A percentile compares a stretch with the other conserved stretches of the same genome.
Evolutionary conservation across 495 filamentous ascomycete genomes (phyloP).

Genomic region (Penicillium riverlandense): DNA sequence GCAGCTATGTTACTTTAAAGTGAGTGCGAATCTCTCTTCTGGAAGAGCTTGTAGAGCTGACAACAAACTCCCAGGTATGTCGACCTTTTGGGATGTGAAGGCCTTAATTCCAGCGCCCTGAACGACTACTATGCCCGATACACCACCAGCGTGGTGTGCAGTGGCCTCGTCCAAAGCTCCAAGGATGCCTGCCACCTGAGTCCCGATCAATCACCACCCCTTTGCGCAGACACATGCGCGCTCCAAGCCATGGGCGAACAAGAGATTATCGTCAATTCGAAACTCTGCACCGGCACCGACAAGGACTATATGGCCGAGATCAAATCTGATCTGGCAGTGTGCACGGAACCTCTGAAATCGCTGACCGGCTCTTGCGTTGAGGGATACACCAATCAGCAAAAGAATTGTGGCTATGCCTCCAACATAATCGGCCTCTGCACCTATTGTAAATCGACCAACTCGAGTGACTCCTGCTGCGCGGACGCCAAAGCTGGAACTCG

Average conservation of each 20-base stretch:
- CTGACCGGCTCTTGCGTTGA: constrained; percentile 68
- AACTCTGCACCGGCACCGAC: constrained; percentile 60
- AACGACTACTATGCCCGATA: constrained; percentile 86
- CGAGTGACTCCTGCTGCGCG: constrained; percentile 92
- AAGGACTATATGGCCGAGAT: constrained; percentile 66
- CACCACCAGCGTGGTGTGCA: constrained; percentile 89
- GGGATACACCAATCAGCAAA: constrained; percentile 70
- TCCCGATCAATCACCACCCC: constrained; percentile 54
- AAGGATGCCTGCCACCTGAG: constrained; percentile 62
- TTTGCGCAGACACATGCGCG: constrained; percentile 91
- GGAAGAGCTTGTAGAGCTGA: too few species aligned
- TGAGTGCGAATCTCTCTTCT: constrained; percentile 30
- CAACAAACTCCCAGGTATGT: constrained; percentile 19
- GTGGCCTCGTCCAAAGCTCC: constrained; percentile 90
- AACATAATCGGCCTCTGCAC: constrained; percentile 82
- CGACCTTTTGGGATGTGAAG: constrained; percentile 68
- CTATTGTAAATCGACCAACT: constrained; percentile 77
- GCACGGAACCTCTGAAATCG: constrained; percentile 71
- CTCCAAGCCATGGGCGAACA: constrained; percentile 76
- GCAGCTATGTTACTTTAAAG: constrained; percentile 69
- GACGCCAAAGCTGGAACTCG: constrained; percentile 63
- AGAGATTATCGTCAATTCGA: constrained; percentile 65
- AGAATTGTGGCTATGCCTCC: constrained; percentile 78
- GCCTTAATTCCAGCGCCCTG: constrained; percentile 73
- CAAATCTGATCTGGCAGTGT: constrained; percentile 87